Evolutionary conservation across 2,329 filamentous ascomycete genomes (phyloP).

Genomic region (Fusarium pilosicola): DNA sequence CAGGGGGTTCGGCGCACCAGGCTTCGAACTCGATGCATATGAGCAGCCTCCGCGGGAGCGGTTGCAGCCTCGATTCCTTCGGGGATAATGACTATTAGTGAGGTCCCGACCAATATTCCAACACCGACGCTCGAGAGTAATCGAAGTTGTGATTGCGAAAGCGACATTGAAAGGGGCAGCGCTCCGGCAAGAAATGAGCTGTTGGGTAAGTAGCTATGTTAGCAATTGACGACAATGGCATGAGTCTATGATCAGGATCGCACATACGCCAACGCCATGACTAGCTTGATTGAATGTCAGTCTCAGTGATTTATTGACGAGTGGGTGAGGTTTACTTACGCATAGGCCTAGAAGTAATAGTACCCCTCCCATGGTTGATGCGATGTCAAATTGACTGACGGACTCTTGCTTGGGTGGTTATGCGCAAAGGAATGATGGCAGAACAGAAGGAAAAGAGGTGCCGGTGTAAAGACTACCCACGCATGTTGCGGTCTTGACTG

Average conservation of each 20-base stretch:
- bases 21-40: conserved; percentile 50
- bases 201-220: conserved; percentile 34
- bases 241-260: conserved; percentile 16
- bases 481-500: conserved; percentile 33
- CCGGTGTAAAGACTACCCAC: conserved; percentile 32
- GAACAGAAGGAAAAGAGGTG: conserved; percentile 6
- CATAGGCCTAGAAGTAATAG: conserved; percentile 54
- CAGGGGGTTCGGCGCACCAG: conserved; percentile 49
- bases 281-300: conserved; percentile 53
- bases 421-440: conserved; percentile 22
- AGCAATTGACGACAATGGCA: conserved; percentile 32
- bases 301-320: conserved; percentile 7
- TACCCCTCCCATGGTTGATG: conserved; percentile 52
- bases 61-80: conserved; percentile 95
- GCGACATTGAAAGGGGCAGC: conserved; percentile 86
- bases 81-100: conserved; percentile 95
- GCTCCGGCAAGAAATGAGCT: conserved; percentile 95
- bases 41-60: conserved; percentile 57
- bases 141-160: conserved; percentile 87
- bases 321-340: conserved; percentile 45
- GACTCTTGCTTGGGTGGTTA: conserved; percentile 4
- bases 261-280: conserved; percentile 69
- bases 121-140: conserved; percentile 92
- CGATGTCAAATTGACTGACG: conserved; percentile 18
- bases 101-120: conserved; percentile 93